phyloP scores from a whole-genome alignment of 2,329 filamentous ascomycete genomes.

The Eutypella sp. region DNA sequence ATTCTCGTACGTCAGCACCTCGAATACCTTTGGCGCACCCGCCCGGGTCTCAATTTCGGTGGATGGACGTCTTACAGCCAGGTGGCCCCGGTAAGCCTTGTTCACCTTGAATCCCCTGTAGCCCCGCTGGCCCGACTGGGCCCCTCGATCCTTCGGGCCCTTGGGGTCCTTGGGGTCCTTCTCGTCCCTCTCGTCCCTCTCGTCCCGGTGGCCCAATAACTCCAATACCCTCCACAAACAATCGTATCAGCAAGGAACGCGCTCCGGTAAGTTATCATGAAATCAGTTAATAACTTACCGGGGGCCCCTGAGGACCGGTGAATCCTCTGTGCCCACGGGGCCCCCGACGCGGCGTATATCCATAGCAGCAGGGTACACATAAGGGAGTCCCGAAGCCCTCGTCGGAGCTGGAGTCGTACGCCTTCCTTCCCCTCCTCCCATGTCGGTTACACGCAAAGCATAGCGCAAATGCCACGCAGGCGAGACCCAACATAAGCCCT shows the following conservation, averaged over 20 bases:
- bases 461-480: not conserved
- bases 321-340: too few relatives aligned
- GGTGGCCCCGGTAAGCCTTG: not conserved
- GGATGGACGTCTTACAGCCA: not conserved
- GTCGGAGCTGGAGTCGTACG: not conserved
- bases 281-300: too few relatives aligned
- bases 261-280: too few relatives aligned
- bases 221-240: not conserved
- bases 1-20: not conserved
- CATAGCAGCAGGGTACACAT: not conserved
- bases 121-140: not conserved
- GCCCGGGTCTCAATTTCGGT: not conserved
- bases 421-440: not conserved
- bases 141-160: not conserved
- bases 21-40: not conserved
- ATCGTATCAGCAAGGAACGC: not conserved
- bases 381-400: not conserved
- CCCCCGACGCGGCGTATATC: too few relatives aligned
- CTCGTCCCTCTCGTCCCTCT: not conserved
- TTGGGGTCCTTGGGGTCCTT: not conserved
- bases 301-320: too few relatives aligned
- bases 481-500: not conserved
- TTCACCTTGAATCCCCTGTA: not conserved
- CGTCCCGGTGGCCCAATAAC: not conserved
- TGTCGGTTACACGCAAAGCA: not conserved